Percentiles rank a stretch among this genome's conserved stretches.
Evolutionary conservation across 441 rosid genomes (phyloP).

Genomic region (Monsonia emarginata): DNA sequence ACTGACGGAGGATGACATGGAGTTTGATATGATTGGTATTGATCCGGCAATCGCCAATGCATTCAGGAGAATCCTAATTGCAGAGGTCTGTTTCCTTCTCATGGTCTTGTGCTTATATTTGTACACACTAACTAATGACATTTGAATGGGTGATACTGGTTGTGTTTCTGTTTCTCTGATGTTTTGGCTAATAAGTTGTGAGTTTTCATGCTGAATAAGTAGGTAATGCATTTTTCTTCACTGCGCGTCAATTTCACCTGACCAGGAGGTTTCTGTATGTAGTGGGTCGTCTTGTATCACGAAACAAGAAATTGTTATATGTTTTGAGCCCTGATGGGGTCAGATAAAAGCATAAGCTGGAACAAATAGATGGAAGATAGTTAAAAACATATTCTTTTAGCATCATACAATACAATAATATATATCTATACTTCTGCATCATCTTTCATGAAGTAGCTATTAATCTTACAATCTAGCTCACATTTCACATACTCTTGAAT

Average conservation of each 20-base stretch:
- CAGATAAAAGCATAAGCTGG: background rate
- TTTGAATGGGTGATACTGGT: background rate
- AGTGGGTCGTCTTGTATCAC: background rate
- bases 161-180: too few species aligned
- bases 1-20: conserved; percentile 48
- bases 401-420: background rate
- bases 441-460: background rate
- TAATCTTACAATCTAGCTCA: too few species aligned
- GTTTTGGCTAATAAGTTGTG: background rate
- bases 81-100: conserved; percentile 54
- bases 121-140: too few species aligned
- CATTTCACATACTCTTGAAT: background rate
- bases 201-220: background rate
- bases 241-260: background rate
- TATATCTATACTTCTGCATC: background rate
- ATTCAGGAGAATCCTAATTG: conserved; percentile 72
- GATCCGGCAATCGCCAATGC: conserved; percentile 79
- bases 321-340: background rate
- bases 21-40: conserved; percentile 79
- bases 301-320: background rate
- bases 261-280: background rate
- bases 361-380: background rate
- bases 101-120: background rate
- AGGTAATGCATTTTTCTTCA: background rate
- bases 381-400: background rate